A percentile compares a stretch with the other conserved stretches of the same genome.
Evolutionary conservation across 805 yeast species (phyloP).

Genomic region (Zygoascus ofunaensis): DNA sequence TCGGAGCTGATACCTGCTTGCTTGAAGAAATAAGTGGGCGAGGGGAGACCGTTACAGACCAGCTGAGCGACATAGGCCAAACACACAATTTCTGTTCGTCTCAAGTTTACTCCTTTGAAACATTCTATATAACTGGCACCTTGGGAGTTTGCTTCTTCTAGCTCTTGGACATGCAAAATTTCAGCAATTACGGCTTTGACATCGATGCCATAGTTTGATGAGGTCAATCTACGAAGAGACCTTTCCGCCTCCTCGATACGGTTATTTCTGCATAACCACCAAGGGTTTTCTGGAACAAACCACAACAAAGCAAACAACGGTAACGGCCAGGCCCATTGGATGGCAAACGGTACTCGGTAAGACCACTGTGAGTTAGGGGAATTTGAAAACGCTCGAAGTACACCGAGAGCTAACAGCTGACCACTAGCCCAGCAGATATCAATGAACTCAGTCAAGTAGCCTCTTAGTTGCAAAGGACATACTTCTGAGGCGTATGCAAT

Average conservation of each 20-base stretch:
- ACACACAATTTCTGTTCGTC: slow-evolving; percentile 32
- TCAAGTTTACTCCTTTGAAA: slow-evolving; percentile 11
- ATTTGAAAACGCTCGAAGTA: slow-evolving; percentile 32
- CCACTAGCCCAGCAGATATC: slow-evolving; percentile 50
- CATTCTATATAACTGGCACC: slow-evolving; percentile 10
- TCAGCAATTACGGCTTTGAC: background rate
- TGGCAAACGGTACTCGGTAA: slow-evolving; percentile 14
- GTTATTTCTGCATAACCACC: slow-evolving; percentile 42
- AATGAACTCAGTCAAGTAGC: slow-evolving; percentile 41
- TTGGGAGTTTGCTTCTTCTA: slow-evolving; percentile 8
- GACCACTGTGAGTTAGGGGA: slow-evolving; percentile 17
- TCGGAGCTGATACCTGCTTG: slow-evolving; percentile 31
- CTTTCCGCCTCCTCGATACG: slow-evolving; percentile 36
- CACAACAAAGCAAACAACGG: slow-evolving; percentile 27
- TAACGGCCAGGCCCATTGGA: slow-evolving; percentile 16
- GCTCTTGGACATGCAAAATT: slow-evolving; percentile 30
- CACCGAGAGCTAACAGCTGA: slow-evolving; percentile 46
- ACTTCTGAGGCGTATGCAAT: slow-evolving; percentile 49
- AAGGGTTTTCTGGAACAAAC: slow-evolving; percentile 50
- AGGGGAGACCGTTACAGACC: slow-evolving; percentile 27
- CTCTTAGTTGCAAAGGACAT: slow-evolving; percentile 42
- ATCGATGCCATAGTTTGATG: background rate
- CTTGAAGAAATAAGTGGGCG: slow-evolving; percentile 37
- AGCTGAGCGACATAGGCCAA: slow-evolving; percentile 38
- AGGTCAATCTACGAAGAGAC: slow-evolving; percentile 1